Conservation (phyloP, 139 green algal genomes). For the Chlorella sp. region DNA sequence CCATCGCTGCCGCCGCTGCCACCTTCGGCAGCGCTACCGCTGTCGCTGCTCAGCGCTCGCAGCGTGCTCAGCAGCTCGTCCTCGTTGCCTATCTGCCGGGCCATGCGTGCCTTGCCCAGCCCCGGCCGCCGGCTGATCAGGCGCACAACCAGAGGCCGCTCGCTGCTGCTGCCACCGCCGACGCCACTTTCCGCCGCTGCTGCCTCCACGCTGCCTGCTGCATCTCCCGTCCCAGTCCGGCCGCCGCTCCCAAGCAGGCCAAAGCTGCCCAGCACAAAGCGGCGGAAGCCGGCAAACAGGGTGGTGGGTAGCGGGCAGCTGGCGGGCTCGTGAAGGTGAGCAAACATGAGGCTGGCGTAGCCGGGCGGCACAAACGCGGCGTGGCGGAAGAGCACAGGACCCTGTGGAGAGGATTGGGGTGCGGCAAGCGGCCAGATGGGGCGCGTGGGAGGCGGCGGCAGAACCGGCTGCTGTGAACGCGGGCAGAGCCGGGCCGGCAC, state of each 20-base stretch:
- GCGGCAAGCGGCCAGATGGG: too few relatives aligned
- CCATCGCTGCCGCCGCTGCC: background rate
- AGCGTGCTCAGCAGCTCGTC: constrained; percentile 15
- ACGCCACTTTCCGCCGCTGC: background rate
- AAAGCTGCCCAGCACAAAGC: constrained; percentile 36
- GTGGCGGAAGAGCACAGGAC: background rate
- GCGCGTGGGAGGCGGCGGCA: too few relatives aligned
- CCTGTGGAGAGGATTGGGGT: background rate
- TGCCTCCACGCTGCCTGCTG: background rate
- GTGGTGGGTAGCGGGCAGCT: constrained; percentile 38
- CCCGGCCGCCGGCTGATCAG: constrained; percentile 26
- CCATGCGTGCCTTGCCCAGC: background rate
- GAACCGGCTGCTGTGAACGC: too few relatives aligned
- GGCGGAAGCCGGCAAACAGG: constrained; percentile 47
- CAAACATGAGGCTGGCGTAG: constrained; percentile 53
- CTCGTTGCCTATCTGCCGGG: constrained; percentile 33
- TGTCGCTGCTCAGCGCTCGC: background rate
- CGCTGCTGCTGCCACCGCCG: background rate
- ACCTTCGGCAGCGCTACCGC: background rate
- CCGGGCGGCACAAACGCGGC: constrained; percentile 47
- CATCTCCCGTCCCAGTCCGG: background rate
- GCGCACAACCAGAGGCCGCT: background rate
- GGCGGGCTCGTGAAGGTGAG: constrained; percentile 43
- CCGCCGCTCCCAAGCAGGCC: background rate
- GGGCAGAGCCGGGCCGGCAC: too few relatives aligned